Percentiles rank a stretch among this genome's conserved stretches.
Evolutionary conservation across 1,139 yeast genomes (phyloP).

Genomic region (Yamadazyma triangularis): DNA sequence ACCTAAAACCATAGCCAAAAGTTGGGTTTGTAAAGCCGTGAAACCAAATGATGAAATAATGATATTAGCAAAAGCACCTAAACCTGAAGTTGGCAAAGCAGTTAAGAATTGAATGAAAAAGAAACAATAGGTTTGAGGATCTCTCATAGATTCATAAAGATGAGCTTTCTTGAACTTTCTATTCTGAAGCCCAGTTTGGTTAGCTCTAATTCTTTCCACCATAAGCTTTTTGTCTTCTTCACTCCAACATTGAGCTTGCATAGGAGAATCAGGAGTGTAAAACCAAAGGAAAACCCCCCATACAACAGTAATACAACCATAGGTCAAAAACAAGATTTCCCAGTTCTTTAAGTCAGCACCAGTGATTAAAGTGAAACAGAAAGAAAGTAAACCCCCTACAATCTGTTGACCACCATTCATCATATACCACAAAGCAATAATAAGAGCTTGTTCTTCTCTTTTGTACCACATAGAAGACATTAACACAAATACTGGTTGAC

Average conservation of each 20-base stretch:
- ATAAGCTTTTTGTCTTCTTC: constrained; percentile 25
- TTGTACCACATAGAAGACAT: constrained; percentile 41
- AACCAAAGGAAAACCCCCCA: constrained; percentile 27
- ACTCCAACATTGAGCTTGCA: constrained; percentile 24
- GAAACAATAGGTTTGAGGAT: constrained; percentile 35
- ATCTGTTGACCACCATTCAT: constrained; percentile 40
- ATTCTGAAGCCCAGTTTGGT: constrained; percentile 30
- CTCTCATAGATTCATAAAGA: constrained; percentile 24
- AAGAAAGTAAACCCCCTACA: constrained; percentile 38
- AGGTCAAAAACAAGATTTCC: constrained; percentile 35
- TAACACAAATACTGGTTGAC: constrained; percentile 41
- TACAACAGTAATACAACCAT: constrained; percentile 30
- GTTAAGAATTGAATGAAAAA: constrained; percentile 30
- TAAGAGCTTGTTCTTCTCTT: constrained; percentile 31
- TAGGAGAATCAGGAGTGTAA: constrained; percentile 31
- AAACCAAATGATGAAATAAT: constrained; percentile 36
- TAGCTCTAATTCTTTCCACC: constrained; percentile 28
- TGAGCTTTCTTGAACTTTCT: constrained; percentile 24
- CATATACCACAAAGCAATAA: constrained; percentile 36
- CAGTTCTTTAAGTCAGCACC: constrained; percentile 24
- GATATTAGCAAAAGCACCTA: constrained; percentile 37
- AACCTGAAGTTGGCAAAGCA: constrained; percentile 38
- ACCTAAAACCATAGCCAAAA: constrained; percentile 38
- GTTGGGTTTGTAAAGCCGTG: constrained; percentile 25
- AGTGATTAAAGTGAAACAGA: constrained; percentile 35